Evolutionary conservation across 371 early-diverging fungal species (phyloP), one percentile per base, ranked within the genome.

Genomic region (Rhizopus stolonifer): DNA sequence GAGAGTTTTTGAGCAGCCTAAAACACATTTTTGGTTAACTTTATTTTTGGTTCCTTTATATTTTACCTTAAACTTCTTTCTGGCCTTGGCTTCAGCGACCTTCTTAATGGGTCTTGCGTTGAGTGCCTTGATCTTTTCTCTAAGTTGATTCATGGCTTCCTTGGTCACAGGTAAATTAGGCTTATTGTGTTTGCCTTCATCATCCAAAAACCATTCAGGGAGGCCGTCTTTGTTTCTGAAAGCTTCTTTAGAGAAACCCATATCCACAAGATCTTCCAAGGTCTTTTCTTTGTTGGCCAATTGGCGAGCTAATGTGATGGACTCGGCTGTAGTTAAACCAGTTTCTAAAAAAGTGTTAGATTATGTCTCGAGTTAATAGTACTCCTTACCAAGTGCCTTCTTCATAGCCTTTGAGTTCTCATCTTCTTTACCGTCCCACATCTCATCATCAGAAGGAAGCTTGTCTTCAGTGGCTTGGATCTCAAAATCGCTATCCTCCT

Each of bases 51-150:
- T 29, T 7, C 10, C 10, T 29, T 29, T 7, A 10, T 29, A 29
- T 10, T 7, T 10, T 29, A 29, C 31, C 31, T 75, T 83, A 67
- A 89, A 73, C 87, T 94, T 92, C 82, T 97, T 95, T 54, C 99
- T 83, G 32, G 92, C 94, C 81, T 95, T 96, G 46, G 99, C 98
- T 77, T 98, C 99, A n/a, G 91, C 92, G 26, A 97, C 89, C 86
- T 97, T 98, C 72, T 97, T 97, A 72, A 97, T 96, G 17, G 98
- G 96, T 32, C 96, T 91, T 10, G 95, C 95, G 72, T 97, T 88
- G 54, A 98, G 68, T 5, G 90, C 94, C 67, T 82, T 82, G 59
- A 92, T 77, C 51, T 87, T 84, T 31, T 91, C 89, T 58, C 81
- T 73, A 46, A 96, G 79, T 44, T 89, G 83, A 31, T 87, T 74